Base-by-base conservation (phyloP, 306 rosid species). In the Lithocarpus polystachyus region DNA sequence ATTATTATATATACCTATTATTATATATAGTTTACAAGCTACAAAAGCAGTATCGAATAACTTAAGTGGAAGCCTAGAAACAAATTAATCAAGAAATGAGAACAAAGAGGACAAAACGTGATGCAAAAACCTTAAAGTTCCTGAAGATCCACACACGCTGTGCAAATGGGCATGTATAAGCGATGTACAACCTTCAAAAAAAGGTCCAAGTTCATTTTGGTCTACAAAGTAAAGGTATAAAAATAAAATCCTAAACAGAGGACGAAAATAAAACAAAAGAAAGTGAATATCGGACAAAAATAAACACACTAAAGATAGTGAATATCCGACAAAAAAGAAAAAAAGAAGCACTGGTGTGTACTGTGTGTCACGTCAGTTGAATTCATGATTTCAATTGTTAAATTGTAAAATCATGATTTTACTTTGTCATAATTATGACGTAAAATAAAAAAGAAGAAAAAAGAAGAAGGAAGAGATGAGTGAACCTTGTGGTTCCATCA, bases 91-190 rank as follows among this genome's bases (percentile, higher is more conserved):
- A 52, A 72, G 23, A 18, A 79, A 73, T 45, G 15, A 45, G 53
- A 45, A 45, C 53, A 52, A 37, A 37, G 10, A 1, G 43, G 43
- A 37, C 10, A 37, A 37, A 37, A 37, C 0, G 10, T 37, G 43
- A 6, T 6, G 43, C 6, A 37, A 37, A 1, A 37, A 92, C 98
- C 97, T 89, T 94, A 59, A 78, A 92, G 68, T 94, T 92, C 76
- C 97, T 87, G 29, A 91, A 55, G 85, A 94, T 91, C 98, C 98
- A 94, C 12, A 45, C 86, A 40, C 98, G 96, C 78, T 94, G 98
- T 11, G 95, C 97, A 87, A 7, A 94, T 18, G 97, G 97, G 76
- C 98, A 94, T 2, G 2, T 0, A 48, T 87, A 92, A 78, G 10
- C 65, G 75, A 43, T 82, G 76, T 90, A 94, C 88, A 94, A 45